phyloP scores from a whole-genome alignment of 1,139 yeast species.

The Debaryomycetaceae sp. region DNA sequence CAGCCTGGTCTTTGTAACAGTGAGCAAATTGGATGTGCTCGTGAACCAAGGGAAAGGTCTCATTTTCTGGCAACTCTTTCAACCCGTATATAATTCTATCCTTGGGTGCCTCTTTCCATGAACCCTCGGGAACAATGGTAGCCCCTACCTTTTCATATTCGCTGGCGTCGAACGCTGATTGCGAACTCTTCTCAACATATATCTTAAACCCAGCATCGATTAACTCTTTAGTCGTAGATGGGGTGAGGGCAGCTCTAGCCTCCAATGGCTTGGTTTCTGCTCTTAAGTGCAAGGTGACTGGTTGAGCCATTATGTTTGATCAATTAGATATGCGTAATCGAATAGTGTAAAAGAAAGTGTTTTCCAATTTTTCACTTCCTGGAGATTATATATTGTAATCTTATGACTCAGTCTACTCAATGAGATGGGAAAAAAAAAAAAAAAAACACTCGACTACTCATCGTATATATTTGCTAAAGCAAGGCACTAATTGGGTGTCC shows the following conservation, averaged over 20 bases:
- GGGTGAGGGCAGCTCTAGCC: slow-evolving; percentile 96
- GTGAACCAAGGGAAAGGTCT: slow-evolving; percentile 86
- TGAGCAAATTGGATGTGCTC: slow-evolving; percentile 98
- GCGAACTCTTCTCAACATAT: slow-evolving; percentile 81
- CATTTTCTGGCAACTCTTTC: slow-evolving; percentile 91
- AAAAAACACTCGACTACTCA: not conserved
- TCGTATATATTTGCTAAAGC: not conserved
- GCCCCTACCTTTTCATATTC: slow-evolving; percentile 86
- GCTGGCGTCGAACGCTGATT: slow-evolving; percentile 68
- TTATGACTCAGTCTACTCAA: not conserved
- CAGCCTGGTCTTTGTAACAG: slow-evolving; percentile 95
- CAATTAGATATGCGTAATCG: not conserved
- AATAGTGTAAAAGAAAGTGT: not conserved
- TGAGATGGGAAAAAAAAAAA: not conserved
- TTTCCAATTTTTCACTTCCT: not conserved
- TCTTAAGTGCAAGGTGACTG: slow-evolving; percentile 72
- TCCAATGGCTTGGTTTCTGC: slow-evolving; percentile 97
- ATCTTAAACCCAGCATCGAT: slow-evolving; percentile 86
- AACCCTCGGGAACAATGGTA: slow-evolving; percentile 82
- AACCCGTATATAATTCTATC: slow-evolving; percentile 89
- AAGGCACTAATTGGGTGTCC: too few species aligned
- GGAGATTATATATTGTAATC: not conserved
- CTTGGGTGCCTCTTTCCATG: slow-evolving; percentile 88
- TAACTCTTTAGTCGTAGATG: slow-evolving; percentile 79
- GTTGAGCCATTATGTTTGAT: slow-evolving; percentile 9